Base-by-base conservation (phyloP, 169 alveolate species). In the Amoebophrya sp. region DNA sequence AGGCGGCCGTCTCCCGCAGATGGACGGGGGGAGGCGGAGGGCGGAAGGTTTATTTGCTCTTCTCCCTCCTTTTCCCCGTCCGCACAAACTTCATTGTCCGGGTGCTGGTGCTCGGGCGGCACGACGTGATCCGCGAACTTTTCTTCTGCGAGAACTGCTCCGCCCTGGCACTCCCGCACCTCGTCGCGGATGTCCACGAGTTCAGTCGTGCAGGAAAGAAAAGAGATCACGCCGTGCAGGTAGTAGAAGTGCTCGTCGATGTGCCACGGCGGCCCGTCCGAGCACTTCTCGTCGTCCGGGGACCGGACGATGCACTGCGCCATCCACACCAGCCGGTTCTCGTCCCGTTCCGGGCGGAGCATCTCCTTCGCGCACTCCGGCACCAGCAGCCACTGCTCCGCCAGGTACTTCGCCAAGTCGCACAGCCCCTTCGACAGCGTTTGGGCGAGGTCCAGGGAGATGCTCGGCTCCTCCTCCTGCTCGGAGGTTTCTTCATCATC, bases 171-270 rank as follows among this genome's bases (percentile, higher is more conserved):
- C 1, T 2, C 83, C 35, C 83, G 32, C 38, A 66, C 83, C 35
- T 66, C 83, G 35, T 66, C 83, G 32, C 83, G 83, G 10, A 66
- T 25, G 83, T 66, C 83, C 35, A 66, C 83, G 32, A 66, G 35
- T 25, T 66, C 10, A 2, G 83, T 66, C 35, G 83, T 66, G 39
- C 29, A 18, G 1, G 35, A 12, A 2, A 66, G 35, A 66, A 66
- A 66, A 2, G 83, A 25, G 83, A 66, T n/a, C 35, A 66, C 83
- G 29, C 83, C 83, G 35, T 66, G 83, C 83, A 66, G 35, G 35
- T 66, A 66, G 35, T 66, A 66, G 35, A 66, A 66, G 83, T 66
- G 83, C 32, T 66, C 83, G 83, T 66, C 83, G 35, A 66, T 66
- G 83, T 66, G 83, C 83, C 83, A 66, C 29, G 39, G 35, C 29